A percentile compares a stretch with the other conserved stretches of the same genome.
phyloP scores from a whole-genome alignment of 495 filamentous ascomycete genomes.

The Trypethelium eluteriae region DNA sequence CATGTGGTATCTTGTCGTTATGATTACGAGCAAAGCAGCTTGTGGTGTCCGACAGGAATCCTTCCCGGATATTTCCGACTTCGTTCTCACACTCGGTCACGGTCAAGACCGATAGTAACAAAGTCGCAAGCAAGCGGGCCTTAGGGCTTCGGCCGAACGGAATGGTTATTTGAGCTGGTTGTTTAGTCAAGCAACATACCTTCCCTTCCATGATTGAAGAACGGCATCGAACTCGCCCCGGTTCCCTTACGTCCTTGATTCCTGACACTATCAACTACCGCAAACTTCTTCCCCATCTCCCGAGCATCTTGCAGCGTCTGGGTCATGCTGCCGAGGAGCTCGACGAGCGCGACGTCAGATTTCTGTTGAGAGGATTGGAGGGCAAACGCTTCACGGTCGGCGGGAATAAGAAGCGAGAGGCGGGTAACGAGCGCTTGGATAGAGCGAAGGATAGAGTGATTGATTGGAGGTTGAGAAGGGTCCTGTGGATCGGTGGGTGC shows the following conservation, averaged over 20 bases:
- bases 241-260: constrained; percentile 5
- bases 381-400: constrained; percentile 14
- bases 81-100: too few relatives aligned
- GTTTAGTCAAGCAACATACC: neutral
- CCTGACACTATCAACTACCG: constrained; percentile 50
- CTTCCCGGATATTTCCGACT: too few relatives aligned
- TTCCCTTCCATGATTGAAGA: neutral
- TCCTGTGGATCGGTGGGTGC: constrained; percentile 18
- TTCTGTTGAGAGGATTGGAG: constrained; percentile 16
- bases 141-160: too few relatives aligned
- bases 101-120: too few relatives aligned
- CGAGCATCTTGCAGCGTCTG: constrained; percentile 57
- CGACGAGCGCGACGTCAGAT: constrained; percentile 62
- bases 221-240: neutral
- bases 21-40: too few relatives aligned
- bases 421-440: constrained; percentile 49
- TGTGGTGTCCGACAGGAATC: too few relatives aligned
- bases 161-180: neutral
- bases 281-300: constrained; percentile 65
- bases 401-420: constrained; percentile 46
- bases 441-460: constrained; percentile 50
- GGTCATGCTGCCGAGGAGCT: constrained; percentile 60
- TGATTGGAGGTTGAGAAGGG: constrained; percentile 25
- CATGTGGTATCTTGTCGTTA: too few relatives aligned
- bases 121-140: too few relatives aligned